Conservation (phyloP, 2,329 filamentous ascomycete genomes). For the Cladosporium sp. region DNA sequence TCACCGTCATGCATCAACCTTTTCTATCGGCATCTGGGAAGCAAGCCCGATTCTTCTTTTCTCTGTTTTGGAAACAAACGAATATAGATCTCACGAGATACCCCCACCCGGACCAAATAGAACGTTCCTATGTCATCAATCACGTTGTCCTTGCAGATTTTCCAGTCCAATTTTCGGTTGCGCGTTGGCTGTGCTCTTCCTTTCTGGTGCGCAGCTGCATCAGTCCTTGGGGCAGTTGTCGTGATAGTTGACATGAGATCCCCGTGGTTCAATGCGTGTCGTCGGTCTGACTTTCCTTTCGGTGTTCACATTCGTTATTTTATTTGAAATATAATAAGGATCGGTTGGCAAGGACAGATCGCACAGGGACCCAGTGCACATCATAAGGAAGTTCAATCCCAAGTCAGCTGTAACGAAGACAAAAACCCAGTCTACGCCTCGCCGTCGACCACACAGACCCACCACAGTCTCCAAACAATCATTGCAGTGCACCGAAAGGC, state of each 20-base stretch:
- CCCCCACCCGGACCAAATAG: background rate
- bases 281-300: background rate
- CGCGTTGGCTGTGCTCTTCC: too few relatives aligned
- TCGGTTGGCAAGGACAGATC: too few relatives aligned
- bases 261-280: background rate
- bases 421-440: background rate
- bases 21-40: background rate
- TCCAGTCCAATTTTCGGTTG: background rate
- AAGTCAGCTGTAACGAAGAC: background rate
- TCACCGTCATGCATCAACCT: background rate
- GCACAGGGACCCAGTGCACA: too few relatives aligned
- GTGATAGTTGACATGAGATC: background rate
- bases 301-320: too few relatives aligned
- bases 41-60: background rate
- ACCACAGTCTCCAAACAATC: background rate
- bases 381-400: background rate
- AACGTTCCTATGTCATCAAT: background rate
- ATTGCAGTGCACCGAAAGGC: background rate
- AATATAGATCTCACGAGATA: slow-evolving; percentile 11
- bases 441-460: background rate
- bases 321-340: too few relatives aligned
- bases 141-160: background rate
- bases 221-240: background rate
- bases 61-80: background rate
- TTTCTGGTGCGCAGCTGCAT: background rate